Base-by-base conservation (phyloP, 208 protist genomes). In the Leishmania tropica region DNA sequence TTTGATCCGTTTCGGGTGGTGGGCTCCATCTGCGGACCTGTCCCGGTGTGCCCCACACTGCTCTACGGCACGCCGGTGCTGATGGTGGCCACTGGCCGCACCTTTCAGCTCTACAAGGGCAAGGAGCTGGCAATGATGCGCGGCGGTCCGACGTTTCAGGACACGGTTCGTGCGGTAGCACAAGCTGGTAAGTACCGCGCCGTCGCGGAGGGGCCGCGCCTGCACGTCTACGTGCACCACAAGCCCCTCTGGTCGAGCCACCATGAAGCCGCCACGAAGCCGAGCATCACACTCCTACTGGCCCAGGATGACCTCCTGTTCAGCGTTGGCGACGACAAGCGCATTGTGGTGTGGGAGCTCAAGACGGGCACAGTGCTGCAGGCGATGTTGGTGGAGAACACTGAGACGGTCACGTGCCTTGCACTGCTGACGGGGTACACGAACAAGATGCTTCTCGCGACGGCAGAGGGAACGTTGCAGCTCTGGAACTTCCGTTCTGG, bases 401-500 rank as follows among this genome's bases (percentile, higher is more conserved):
- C 85, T 83, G 92, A 94, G 76, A 83, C 86, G n/a, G 88, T 94
- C 58, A 91, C 86, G 53, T 75, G 75, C 31, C 51, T 95, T 28
- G 78, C 84, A 28, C 73, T 96, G 54, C 91, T 89, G 35, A 73
- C 87, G 21, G 91, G 92, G 35, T 98, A 98, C 88, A 88, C 81
- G 6, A 98, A 97, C 84, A 98, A 97, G 84, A 83, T 98, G 51
- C 84, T 98, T 13, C 80, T 96, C 64, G 83, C 83, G n/a, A 98
- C 94, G 1, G 85, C 85, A 72, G 86, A 96, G 74, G 96, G 96
- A 28, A 79, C 85, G 19, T 81, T 98, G 73, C 92, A 97, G 58
- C 81, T 98, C 60, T 97, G 91, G 88, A 98, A 98, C 87, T 98
- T 95, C 87, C 88, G 88, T 79, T 95, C 83, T 19, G 94, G 93